Base-by-base conservation (phyloP, 192 early-diverging fungal species). In the Entomortierella beljakovae region DNA sequence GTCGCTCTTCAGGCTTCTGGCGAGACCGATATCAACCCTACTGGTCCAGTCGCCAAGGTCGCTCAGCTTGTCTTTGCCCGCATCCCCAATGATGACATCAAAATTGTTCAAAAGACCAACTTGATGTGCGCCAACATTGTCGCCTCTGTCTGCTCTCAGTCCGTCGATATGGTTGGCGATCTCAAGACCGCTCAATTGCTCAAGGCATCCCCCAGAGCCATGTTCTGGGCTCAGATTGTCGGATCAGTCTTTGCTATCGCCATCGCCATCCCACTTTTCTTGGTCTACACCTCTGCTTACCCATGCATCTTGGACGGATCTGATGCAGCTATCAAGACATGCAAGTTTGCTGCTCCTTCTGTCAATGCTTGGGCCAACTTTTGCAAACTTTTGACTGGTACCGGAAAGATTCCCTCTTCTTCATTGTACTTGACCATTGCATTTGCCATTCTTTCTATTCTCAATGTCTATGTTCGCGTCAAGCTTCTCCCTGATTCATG, bases 91-190 rank as follows among this genome's bases (percentile, higher is more conserved):
- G 77, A 82, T 2, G n/a, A n/a, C n/a, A 32, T 87, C 38, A 15
- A 71, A 0, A 57, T 81, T 38, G 73, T 87, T 28, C 88, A 86
- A 57, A 83, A 76, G 71, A 80, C 75, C 80, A 91, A 91, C 71
- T 72, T 91, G 61, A 81, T 88, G 69, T 84, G 87, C 61, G 89
- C 88, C 82, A 82, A 86, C 82, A 81, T 90, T 43, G 79, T 85
- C 51, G 83, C 85, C 26, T 80, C 84, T 11, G 83, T 86, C 57
- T 86, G 89, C 51, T 48, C 76, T 40, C 88, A 90, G 42, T 68
- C 85, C 54, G 90, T 89, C 61, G 91, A 92, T 60, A 92, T 92
- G 91, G 86, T 92, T 49, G 85, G 89, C 57, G 91, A 92, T 77
- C 64, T 92, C 38, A 92, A 92, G 79, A 92, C 90, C 29, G 91